Percentiles rank a stretch among this genome's conserved stretches.
These are phyloP conservation scores for Capronia coronata DNA, from an alignment of 2,329 filamentous ascomycete species.

Conservation along the genomic window DNA sequence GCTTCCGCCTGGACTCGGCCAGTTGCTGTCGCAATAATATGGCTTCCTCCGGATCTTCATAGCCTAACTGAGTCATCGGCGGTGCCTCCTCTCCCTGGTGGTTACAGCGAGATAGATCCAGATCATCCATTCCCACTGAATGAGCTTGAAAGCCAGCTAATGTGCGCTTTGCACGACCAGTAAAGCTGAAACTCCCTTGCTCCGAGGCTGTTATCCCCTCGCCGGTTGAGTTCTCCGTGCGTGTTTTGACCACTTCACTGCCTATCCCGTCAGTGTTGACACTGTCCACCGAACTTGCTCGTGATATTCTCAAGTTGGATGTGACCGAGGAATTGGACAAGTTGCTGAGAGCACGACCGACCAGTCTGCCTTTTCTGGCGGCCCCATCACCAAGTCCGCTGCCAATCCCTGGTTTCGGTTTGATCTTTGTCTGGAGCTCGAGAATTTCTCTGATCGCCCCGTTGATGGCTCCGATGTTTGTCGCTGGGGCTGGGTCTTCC, in stretches of 20 bases:
- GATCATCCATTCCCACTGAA: slow-evolving; percentile 32
- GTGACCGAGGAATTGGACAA: slow-evolving; percentile 36
- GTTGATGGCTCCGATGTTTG: slow-evolving; percentile 30
- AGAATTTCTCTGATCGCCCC: slow-evolving; percentile 39
- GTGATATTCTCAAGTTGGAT: slow-evolving; percentile 32
- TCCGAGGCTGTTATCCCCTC: slow-evolving; percentile 8
- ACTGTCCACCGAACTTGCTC: slow-evolving; percentile 47
- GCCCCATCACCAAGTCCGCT: slow-evolving; percentile 23
- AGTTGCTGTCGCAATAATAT: slow-evolving; percentile 52
- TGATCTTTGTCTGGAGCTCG: slow-evolving; percentile 34
- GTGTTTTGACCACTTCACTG: slow-evolving; percentile 30
- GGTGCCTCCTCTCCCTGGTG: slow-evolving; percentile 35
- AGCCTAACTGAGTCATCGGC: slow-evolving; percentile 44
- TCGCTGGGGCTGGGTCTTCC: slow-evolving; percentile 4
- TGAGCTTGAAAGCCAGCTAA: slow-evolving; percentile 32
- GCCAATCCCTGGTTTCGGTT: slow-evolving; percentile 15
- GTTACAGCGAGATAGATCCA: slow-evolving; percentile 20
- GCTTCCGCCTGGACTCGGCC: slow-evolving; percentile 38
- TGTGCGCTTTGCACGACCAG: slow-evolving; percentile 17
- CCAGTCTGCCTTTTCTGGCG: slow-evolving; percentile 34
- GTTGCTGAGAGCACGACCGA: slow-evolving; percentile 40
- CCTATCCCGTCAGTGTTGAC: slow-evolving; percentile 37
- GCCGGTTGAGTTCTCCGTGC: slow-evolving; percentile 3
- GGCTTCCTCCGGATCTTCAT: slow-evolving; percentile 45
- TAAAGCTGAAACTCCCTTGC: slow-evolving; percentile 15